Percentiles rank a stretch among this genome's conserved stretches.
Evolutionary conservation across 768 basidiomycete genomes (phyloP).

Genomic region (Pholiota microspora): DNA sequence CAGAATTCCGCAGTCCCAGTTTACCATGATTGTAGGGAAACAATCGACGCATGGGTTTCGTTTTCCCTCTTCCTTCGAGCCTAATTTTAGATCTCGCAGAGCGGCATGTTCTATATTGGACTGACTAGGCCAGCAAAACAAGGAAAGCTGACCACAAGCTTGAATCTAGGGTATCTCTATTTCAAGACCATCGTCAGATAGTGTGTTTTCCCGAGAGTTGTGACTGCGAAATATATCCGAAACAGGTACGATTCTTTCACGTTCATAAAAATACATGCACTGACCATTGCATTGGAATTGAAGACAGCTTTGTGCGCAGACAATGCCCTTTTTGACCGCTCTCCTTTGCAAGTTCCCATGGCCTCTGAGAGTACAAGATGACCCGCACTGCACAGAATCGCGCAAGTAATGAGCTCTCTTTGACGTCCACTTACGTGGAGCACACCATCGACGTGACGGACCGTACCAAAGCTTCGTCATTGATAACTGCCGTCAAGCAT

Average conservation of each 20-base stretch:
- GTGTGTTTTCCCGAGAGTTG: conserved; percentile 3
- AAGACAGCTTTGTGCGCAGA: background rate
- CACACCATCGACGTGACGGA: background rate
- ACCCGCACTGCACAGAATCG: background rate
- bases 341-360: conserved; percentile 14
- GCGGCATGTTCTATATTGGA: conserved; percentile 2
- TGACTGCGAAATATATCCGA: conserved; percentile 9
- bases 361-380: conserved; percentile 7
- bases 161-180: conserved; percentile 6
- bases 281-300: conserved; percentile 3
- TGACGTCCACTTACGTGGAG: conserved; percentile 9
- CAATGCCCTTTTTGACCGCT: background rate
- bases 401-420: background rate
- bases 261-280: background rate
- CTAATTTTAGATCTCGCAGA: conserved; percentile 1
- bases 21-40: conserved; percentile 14
- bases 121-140: conserved; percentile 1
- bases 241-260: conserved; percentile 9
- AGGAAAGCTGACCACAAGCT: background rate
- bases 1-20: conserved; percentile 11
- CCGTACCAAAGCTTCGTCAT: conserved; percentile 5
- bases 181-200: background rate
- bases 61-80: background rate
- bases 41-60: conserved; percentile 7
- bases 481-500: conserved; percentile 2